Evolutionary conservation across 345 rosid genomes (phyloP).

Genomic region (Turnera subulata): DNA sequence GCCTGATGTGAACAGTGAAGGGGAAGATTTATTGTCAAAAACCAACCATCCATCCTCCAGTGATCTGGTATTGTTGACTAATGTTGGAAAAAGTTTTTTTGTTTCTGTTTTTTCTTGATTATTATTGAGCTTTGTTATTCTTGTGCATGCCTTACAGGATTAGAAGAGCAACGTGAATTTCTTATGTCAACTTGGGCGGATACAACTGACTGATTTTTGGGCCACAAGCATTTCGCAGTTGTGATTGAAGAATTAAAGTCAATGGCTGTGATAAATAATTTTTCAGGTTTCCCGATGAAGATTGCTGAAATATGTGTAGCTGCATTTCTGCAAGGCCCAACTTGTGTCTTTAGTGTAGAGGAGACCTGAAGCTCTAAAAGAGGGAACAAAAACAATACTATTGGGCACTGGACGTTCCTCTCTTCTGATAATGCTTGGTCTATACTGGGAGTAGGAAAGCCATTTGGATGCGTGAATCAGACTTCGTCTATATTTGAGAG

Average conservation of each 20-base stretch:
- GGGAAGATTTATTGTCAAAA: conserved; percentile 12
- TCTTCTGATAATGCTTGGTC: background rate
- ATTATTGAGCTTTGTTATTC: conserved; percentile 1
- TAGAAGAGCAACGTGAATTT: conserved; percentile 17
- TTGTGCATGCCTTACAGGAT: conserved; percentile 24
- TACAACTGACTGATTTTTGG: conserved; percentile 7
- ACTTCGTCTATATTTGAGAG: conserved; percentile 5
- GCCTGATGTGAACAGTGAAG: conserved; percentile 4
- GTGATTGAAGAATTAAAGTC: background rate
- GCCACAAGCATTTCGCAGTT: too few species aligned
- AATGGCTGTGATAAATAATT: background rate
- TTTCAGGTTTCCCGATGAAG: background rate
- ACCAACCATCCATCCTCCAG: conserved; percentile 9
- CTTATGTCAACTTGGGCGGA: conserved; percentile 6
- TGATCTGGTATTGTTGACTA: conserved; percentile 14
- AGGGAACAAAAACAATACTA: background rate
- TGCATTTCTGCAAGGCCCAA: background rate
- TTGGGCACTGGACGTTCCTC: background rate
- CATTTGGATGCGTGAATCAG: conserved; percentile 17
- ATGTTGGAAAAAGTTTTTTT: background rate
- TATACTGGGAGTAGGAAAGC: conserved; percentile 5
- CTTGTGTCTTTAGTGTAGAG: too few species aligned
- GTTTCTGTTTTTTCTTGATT: conserved; percentile 7
- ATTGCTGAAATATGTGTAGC: background rate
- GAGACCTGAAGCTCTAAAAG: background rate